Conservation (phyloP, 208 protist species). For the Wallacemonas sp. region DNA sequence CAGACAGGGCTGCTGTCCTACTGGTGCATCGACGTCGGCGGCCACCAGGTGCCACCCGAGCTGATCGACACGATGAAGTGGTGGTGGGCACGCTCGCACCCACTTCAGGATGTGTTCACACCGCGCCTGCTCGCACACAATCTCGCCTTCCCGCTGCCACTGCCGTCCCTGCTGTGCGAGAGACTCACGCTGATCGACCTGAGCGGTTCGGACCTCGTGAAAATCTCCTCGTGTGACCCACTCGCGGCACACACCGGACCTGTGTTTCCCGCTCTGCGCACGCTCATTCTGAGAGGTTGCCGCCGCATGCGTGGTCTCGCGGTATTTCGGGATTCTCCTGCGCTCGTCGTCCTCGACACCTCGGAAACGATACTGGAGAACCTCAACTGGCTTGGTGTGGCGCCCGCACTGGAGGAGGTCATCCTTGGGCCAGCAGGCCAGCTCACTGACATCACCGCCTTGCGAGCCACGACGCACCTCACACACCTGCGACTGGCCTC, state of each 20-base stretch:
- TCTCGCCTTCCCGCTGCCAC: neutral
- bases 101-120: neutral
- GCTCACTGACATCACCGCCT: neutral
- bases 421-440: neutral
- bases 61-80: neutral
- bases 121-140: neutral
- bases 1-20: neutral
- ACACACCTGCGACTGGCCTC: neutral
- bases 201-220: slow-evolving; percentile 2
- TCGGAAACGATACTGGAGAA: neutral
- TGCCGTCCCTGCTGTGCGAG: neutral
- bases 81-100: slow-evolving; percentile 8
- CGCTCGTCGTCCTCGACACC: neutral
- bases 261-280: neutral
- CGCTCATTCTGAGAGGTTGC: neutral
- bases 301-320: neutral
- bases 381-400: neutral
- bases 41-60: neutral
- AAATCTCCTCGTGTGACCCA: neutral
- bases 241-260: neutral
- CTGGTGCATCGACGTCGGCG: slow-evolving; percentile 7
- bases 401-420: neutral
- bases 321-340: neutral
- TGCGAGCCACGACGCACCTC: neutral
- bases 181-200: neutral